phyloP scores from a whole-genome alignment of 148 eudicot genomes.

The Spergularia marina region DNA sequence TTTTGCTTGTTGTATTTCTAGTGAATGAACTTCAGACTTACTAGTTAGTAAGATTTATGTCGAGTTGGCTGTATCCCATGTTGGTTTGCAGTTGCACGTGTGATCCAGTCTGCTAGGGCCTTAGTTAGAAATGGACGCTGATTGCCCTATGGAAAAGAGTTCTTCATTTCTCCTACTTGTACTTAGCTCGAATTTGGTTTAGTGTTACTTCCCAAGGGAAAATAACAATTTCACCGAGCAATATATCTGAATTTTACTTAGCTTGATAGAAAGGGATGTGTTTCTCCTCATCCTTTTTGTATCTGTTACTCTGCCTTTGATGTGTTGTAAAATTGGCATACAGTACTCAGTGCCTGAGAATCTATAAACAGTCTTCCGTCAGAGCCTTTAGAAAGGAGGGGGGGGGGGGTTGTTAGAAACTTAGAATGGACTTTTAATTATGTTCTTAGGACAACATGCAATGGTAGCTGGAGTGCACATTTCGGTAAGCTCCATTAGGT shows the following conservation, averaged over 20 bases:
- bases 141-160: background rate
- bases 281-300: background rate
- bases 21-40: background rate
- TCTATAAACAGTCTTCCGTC: background rate
- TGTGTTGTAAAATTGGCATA: background rate
- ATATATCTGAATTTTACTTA: background rate
- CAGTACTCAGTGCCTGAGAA: background rate
- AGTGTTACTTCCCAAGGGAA: background rate
- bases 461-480: too few relatives aligned
- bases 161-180: background rate
- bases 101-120: background rate
- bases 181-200: background rate
- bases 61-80: background rate
- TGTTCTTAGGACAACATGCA: too few relatives aligned
- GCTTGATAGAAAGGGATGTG: too few relatives aligned
- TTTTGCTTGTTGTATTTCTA: background rate
- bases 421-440: background rate
- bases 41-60: too few relatives aligned
- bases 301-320: background rate
- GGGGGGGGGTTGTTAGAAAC: too few relatives aligned
- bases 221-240: background rate
- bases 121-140: background rate
- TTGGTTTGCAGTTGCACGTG: background rate
- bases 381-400: background rate
- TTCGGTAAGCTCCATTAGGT: too few relatives aligned